Evolutionary conservation across 2,329 filamentous ascomycete species (phyloP).

Genomic region (Clarireedia homoeocarpa): DNA sequence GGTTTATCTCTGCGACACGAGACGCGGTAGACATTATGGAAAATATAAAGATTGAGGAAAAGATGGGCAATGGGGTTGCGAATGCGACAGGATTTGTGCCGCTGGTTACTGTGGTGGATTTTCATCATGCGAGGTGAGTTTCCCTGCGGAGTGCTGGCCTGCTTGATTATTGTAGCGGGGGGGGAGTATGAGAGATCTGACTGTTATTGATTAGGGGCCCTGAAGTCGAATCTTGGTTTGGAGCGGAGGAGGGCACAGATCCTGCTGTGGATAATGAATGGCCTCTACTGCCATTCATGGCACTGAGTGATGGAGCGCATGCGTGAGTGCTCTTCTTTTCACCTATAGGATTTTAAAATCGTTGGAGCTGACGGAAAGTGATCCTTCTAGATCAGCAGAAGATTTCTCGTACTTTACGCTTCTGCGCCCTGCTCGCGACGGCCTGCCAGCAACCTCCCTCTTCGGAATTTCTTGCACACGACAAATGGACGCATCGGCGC

Average conservation of each 20-base stretch:
- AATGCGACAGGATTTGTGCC: constrained; percentile 44
- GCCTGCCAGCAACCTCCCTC: constrained; percentile 63
- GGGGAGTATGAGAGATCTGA: neutral
- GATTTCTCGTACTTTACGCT: constrained; percentile 99
- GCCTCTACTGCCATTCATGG: constrained; percentile 92
- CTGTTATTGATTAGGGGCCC: constrained; percentile 50
- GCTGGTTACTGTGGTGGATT: constrained; percentile 72
- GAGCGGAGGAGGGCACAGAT: constrained; percentile 64
- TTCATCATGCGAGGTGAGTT: constrained; percentile 62
- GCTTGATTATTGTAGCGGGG: too few relatives aligned
- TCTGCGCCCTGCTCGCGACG: constrained; percentile 50
- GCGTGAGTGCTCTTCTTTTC: constrained; percentile 47
- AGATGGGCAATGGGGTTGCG: constrained; percentile 16
- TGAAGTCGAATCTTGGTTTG: constrained; percentile 90
- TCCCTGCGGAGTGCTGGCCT: neutral
- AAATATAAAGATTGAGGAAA: constrained; percentile 2
- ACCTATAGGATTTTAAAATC: neutral
- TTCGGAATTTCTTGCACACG: constrained; percentile 95
- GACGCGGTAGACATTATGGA: neutral
- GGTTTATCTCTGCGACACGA: neutral
- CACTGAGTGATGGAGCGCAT: constrained; percentile 90
- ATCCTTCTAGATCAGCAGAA: constrained; percentile 60
- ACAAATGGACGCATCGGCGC: constrained; percentile 72
- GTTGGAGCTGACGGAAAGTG: constrained; percentile 3
- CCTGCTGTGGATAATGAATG: constrained; percentile 81